Base-by-base conservation (phyloP, 495 filamentous ascomycete species). In the Daldinia concentrica region DNA sequence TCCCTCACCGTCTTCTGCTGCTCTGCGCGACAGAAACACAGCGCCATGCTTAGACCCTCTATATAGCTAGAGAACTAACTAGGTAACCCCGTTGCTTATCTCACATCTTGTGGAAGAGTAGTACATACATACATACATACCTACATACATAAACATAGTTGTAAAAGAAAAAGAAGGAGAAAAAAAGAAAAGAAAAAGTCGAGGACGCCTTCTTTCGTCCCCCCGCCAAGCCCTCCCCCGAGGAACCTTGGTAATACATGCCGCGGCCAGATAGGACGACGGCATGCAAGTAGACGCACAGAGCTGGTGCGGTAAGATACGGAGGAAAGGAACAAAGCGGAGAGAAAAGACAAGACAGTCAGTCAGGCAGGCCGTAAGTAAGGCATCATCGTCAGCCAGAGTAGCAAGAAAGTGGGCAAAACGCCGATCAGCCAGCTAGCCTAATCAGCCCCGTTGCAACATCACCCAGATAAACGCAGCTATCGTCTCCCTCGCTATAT, bases 11-110 rank as follows among this genome's bases (percentile, higher is more conserved):
- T 43, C 41, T 30, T 27, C 41, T 12, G 1, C 51, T 19, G 9
- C 39, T 30, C 50, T 73, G 61, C 60, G 50, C 48, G 26, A 68
- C 70, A 22, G 22, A 65, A 17, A 61, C 65, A 73, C 70, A 68
- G 26, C 60, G 34, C 52, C 54, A 50, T 39, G 50, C 56, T 39
- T 29, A 39, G 41, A 4, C 29, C 9, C 22, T 19, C 17, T 27
- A 27, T 7, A 26, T 14, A 52, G 17, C 14, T 6, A 55, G 27
- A 30, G 15, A n/a, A 52, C 17, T 26, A 32, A 9, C 27, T 32
- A n/a, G n/a, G n/a, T n/a, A 17, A 30, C 39, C 32, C 41, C n/a
- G 39, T 22, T 71, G 50, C 62, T 58, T 56, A 63, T 63, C 55
- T 59, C 15, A 55, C 64, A 19, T 9, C 27, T 66, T 19, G 50